phyloP scores from a whole-genome alignment of 2,329 filamentous ascomycete species.

The Rhinocladiella similis region DNA sequence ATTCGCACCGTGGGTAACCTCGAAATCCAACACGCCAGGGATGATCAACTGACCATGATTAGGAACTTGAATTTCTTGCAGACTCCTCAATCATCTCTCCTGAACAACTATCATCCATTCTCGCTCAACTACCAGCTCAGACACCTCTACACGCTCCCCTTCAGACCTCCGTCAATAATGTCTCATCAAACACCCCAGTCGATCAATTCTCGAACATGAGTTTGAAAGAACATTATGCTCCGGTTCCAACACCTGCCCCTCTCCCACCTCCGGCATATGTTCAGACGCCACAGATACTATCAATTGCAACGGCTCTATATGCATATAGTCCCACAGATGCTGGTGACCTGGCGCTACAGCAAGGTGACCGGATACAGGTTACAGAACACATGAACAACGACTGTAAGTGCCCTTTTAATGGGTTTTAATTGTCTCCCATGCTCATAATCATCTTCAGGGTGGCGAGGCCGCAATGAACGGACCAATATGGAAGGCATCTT shows the following conservation, averaged over 20 bases:
- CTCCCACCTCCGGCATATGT: conserved; percentile 54
- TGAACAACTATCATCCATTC: conserved; percentile 72
- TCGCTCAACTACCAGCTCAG: conserved; percentile 72
- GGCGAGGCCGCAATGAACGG: conserved; percentile 85
- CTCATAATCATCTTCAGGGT: conserved; percentile 38
- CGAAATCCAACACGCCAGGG: conserved; percentile 1
- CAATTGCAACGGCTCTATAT: conserved; percentile 79
- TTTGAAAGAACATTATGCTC: conserved; percentile 41
- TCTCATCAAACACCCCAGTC: conserved; percentile 38
- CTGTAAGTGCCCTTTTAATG: conserved; percentile 52
- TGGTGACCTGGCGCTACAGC: conserved; percentile 77
- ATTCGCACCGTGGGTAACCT: conserved; percentile 72
- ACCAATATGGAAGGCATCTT: conserved; percentile 90
- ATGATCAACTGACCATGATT: conserved; percentile 18
- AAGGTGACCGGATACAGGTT: conserved; percentile 77
- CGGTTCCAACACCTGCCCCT: conserved; percentile 48
- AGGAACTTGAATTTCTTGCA: conserved; percentile 90
- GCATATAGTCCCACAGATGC: conserved; percentile 76
- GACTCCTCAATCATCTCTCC: conserved; percentile 79
- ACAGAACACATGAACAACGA: conserved; percentile 94
- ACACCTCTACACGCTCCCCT: conserved; percentile 37
- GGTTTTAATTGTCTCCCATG: conserved; percentile 18
- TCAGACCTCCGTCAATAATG: conserved; percentile 34
- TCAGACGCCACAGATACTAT: conserved; percentile 57
- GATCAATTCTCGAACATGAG: conserved; percentile 43